Percentiles rank a stretch among this genome's conserved stretches.
phyloP scores from a whole-genome alignment of 257 asterid genomes.

The Solanum tarijense region DNA sequence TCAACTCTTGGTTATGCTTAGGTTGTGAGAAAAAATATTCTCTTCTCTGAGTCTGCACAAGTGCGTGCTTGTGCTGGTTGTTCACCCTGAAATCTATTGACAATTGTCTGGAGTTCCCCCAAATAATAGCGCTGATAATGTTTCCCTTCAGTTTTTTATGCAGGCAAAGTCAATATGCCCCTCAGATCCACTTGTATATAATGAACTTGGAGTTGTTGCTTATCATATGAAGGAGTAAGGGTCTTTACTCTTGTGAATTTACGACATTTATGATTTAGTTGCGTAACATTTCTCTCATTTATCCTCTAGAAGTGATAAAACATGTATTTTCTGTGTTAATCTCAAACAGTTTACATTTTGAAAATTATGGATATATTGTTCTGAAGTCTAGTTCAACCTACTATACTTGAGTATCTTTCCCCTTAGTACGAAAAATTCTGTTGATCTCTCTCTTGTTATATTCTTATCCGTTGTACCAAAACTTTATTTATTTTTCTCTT shows the following conservation, averaged over 20 bases:
- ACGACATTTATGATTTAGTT: not conserved
- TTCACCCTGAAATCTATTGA: constrained; percentile 9
- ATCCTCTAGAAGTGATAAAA: not conserved
- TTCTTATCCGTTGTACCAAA: not conserved
- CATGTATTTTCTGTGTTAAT: not conserved
- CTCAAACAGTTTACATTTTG: not conserved
- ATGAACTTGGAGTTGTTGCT: constrained; percentile 97
- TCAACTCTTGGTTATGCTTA: not conserved
- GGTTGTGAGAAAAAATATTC: not conserved
- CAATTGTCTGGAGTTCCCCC: constrained; percentile 1
- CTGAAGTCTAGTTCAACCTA: not conserved
- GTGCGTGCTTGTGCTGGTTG: not conserved
- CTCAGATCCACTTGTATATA: constrained; percentile 90
- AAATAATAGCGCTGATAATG: not conserved
- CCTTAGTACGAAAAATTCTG: not conserved
- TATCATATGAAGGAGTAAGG: constrained; percentile 98
- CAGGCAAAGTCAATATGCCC: constrained; percentile 88
- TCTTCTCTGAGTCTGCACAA: not conserved
- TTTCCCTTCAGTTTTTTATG: constrained; percentile 72
- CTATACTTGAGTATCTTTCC: not conserved
- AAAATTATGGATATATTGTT: not conserved
- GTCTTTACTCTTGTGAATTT: constrained; percentile 2
- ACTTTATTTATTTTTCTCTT: not conserved
- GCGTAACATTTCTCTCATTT: not conserved
- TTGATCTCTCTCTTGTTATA: not conserved